Base-by-base conservation (phyloP, 148 eudicot species). In the Nyssa sinensis region DNA sequence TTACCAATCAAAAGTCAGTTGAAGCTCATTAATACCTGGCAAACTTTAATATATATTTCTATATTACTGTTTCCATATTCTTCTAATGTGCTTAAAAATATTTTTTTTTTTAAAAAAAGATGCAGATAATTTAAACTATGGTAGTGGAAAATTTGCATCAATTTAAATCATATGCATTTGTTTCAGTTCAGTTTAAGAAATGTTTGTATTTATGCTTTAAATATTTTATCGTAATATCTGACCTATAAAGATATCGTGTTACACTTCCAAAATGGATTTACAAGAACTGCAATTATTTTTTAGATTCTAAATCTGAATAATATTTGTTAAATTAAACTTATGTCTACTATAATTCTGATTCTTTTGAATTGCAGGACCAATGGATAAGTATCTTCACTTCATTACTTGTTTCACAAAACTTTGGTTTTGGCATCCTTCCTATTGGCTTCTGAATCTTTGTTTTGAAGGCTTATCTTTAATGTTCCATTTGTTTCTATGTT, bases 281-380 rank as follows among this genome's bases (percentile, higher is more conserved):
- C 19, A 55, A 55, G 23, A 55, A 5, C 24, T 58, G 9, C 25
- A 4, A 7, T 58, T 5, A 2, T 58, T 58, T 58, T 10, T 23
- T 58, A n/a, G 16, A 47, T 47, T 47, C 53, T 12, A 10, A 12
- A 11, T 47, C 53, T 58, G 9, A 4, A 5, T 19, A 24, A 6
- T 23, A 6, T 58, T 23, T 24, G 28, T 58, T 25, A 58, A 58
- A 7, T n/a, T 7, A 9, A 24, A 25, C 7, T 23, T 58, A 24
- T 58, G 1, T 58, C 1, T 11, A 13, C 24, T 58, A 28, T 58
- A 58, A 44, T 44, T 44, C 6, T 58, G 62, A 24, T 58, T 6
- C 30, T 23, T 47, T 58, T 58, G 62, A 58, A 58, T 58, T 58
- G 62, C 62, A 58, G 13, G 62, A 58, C 28, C 28, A 58, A 58